Evolutionary conservation across 2,329 filamentous ascomycete species (phyloP), one percentile per base, ranked within the genome.

Genomic region (Huntiella savannae): DNA sequence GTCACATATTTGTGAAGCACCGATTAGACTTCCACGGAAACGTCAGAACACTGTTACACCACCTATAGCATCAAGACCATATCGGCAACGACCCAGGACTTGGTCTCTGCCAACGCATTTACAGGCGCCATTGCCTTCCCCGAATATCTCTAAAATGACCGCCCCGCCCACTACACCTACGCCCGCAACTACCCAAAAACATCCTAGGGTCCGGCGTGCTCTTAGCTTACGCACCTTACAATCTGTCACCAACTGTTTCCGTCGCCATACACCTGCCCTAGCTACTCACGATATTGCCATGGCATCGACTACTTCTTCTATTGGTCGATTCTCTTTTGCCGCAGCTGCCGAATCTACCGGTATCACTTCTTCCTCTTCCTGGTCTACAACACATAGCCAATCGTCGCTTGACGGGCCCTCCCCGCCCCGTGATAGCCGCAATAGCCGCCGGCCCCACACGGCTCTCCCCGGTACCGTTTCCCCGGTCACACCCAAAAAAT

Each of bases 161-260:
- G 16, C 5, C 16, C 16, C 37, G 22, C 10, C 10, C 8, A 40
- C 15, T 40, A 40, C 15, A 10, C 11, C 37, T 40, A 40, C 5
- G 16, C 17, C 36, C 8, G 39, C 34, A 13, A 13, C 42, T 28
- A 28, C 22, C 8, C 22, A 28, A 28, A 28, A 28, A 28, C 22
- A 28, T 28, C 22, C 22, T 7, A 28, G 22, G 22, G 22, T 28
- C 8, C 22, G 22, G 22, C 22, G 22, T 10, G 19, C 44, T 8
- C 44, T 49, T 22, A 46, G 48, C 36, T 34, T 47, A 10, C 28
- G 48, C 11, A 39, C 41, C 4, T 40, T 48, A 41, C 5, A 35
- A 5, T 34, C 40, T 36, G 44, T 49, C 33, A 46, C 38, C 10
- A 49, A 44, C 39, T 45, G 44, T n/a, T 49, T 49, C n/a, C 35